These are phyloP conservation scores for Aleurites moluccanus DNA, from an alignment of 441 rosid genomes.

Conservation along the genomic window DNA sequence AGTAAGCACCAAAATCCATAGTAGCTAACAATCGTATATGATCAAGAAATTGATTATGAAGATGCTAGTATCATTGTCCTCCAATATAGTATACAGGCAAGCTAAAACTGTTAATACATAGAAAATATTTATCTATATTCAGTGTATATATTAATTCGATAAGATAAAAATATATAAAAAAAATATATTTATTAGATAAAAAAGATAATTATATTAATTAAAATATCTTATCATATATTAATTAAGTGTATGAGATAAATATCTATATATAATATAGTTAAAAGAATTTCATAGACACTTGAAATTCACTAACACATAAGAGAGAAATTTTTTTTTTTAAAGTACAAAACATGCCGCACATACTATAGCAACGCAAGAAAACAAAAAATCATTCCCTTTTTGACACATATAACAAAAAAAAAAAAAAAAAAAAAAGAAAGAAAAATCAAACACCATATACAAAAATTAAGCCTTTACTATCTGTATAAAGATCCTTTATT, in stretches of 20 bases:
- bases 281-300: too few relatives aligned
- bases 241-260: too few relatives aligned
- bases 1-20: background rate
- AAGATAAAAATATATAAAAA: too few relatives aligned
- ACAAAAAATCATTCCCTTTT: background rate
- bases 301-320: background rate
- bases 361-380: background rate
- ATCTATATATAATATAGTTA: too few relatives aligned
- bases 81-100: background rate
- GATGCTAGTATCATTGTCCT: background rate
- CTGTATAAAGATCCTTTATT: background rate
- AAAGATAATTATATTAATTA: too few relatives aligned
- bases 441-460: background rate
- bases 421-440: background rate
- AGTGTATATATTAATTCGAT: too few relatives aligned
- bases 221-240: too few relatives aligned
- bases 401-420: background rate
- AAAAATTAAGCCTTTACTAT: background rate
- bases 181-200: too few relatives aligned
- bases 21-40: background rate
- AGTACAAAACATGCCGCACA: conserved; percentile 11
- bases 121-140: too few relatives aligned
- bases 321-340: too few relatives aligned
- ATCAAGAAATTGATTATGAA: background rate
- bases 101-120: too few relatives aligned